Evolutionary conservation across 495 filamentous ascomycete genomes (phyloP).

Genomic region (Neurospora hispaniola): DNA sequence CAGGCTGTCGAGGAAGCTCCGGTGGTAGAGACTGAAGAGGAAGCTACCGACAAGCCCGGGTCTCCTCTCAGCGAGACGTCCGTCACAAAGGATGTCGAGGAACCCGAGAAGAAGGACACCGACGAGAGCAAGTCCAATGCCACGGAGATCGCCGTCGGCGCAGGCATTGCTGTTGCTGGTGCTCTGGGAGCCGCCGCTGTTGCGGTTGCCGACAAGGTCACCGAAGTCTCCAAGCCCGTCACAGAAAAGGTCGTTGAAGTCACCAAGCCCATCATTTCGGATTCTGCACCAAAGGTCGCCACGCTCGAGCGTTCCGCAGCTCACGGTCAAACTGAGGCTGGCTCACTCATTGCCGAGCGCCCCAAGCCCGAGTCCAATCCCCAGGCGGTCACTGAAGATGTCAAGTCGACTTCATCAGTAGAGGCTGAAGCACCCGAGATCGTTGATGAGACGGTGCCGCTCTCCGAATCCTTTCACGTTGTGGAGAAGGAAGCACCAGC

Average conservation of each 20-base stretch:
- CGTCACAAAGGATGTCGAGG: conserved; percentile 2
- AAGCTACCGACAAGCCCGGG: conserved; percentile 3
- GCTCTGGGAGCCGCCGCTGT: conserved; percentile 13
- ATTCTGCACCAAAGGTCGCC: neutral
- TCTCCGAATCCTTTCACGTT: conserved; percentile 29
- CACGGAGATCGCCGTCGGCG: conserved; percentile 18
- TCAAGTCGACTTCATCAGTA: conserved; percentile 4
- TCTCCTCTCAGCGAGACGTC: conserved; percentile 6
- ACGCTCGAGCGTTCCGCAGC: neutral
- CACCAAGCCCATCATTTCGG: neutral
- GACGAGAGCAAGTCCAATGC: conserved; percentile 1
- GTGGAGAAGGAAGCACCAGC: conserved; percentile 21
- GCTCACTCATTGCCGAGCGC: neutral
- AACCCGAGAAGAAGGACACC: neutral
- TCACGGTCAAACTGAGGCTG: neutral
- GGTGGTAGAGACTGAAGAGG: neutral
- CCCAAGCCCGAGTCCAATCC: neutral
- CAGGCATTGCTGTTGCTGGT: conserved; percentile 11
- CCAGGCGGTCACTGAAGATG: conserved; percentile 5
- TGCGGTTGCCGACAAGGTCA: conserved; percentile 10
- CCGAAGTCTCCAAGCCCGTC: conserved; percentile 2
- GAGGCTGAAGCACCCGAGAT: conserved; percentile 21
- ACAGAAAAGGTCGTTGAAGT: conserved; percentile 4
- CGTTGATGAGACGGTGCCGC: conserved; percentile 19
- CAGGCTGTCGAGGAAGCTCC: neutral